phyloP scores from a whole-genome alignment of 2,329 filamentous ascomycete species.

The Teratosphaeria gauchensis region DNA sequence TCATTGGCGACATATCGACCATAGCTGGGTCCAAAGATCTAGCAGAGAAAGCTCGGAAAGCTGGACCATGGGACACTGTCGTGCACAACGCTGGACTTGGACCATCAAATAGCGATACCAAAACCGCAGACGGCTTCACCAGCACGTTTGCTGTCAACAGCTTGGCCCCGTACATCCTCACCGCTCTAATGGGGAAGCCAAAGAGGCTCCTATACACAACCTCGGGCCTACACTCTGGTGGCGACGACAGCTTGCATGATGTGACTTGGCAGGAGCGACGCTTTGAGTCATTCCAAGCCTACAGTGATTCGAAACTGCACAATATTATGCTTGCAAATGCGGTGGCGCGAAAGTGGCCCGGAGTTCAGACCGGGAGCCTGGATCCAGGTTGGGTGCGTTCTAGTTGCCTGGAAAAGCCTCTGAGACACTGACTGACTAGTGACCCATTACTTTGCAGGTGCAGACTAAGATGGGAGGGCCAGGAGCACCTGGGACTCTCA shows the following conservation, averaged over 20 bases:
- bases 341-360: slow-evolving; percentile 39
- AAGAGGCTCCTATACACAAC: slow-evolving; percentile 45
- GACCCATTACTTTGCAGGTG: background rate
- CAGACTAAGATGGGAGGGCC: slow-evolving; percentile 34
- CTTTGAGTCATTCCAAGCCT: slow-evolving; percentile 33
- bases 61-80: slow-evolving; percentile 45
- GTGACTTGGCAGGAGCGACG: slow-evolving; percentile 29
- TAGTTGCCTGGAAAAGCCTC: slow-evolving; percentile 15
- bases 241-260: slow-evolving; percentile 34
- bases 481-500: slow-evolving; percentile 33
- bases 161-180: slow-evolving; percentile 49
- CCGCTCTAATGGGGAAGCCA: slow-evolving; percentile 40
- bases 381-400: slow-evolving; percentile 31
- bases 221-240: slow-evolving; percentile 42
- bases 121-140: slow-evolving; percentile 39
- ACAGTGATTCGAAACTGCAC: slow-evolving; percentile 48
- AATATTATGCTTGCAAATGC: slow-evolving; percentile 47
- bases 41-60: slow-evolving; percentile 41
- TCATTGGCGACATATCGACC: slow-evolving; percentile 45
- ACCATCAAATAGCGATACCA: slow-evolving; percentile 33
- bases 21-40: slow-evolving; percentile 43
- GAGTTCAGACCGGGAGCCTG: slow-evolving; percentile 39
- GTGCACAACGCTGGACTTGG: slow-evolving; percentile 49
- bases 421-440: no score
- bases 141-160: slow-evolving; percentile 48